Conservation (phyloP, 371 early-diverging fungal species). For the Rhizopus stolonifer region DNA sequence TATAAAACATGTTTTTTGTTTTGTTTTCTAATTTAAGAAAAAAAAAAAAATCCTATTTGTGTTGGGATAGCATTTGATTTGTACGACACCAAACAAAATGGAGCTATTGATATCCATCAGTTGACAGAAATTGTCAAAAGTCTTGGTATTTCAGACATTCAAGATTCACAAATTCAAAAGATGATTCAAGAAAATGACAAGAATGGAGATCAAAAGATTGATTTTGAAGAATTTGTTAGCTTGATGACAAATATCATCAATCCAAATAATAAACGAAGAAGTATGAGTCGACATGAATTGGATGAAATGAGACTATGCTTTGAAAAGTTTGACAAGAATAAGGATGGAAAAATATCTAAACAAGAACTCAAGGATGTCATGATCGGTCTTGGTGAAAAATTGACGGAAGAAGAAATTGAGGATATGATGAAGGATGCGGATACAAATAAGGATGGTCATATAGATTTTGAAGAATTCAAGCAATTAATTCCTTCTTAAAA, state of each 20-base stretch:
- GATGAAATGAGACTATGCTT: slow-evolving; percentile 25
- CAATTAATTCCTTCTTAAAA: slow-evolving; percentile 50
- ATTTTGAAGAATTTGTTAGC: slow-evolving; percentile 72
- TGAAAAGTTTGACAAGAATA: slow-evolving; percentile 67
- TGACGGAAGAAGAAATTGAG: slow-evolving; percentile 72
- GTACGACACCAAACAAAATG: slow-evolving; percentile 27
- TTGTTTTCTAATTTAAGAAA: too few relatives aligned
- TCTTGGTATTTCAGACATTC: slow-evolving; percentile 7
- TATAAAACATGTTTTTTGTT: not conserved
- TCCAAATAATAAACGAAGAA: slow-evolving; percentile 1
- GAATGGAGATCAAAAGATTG: slow-evolving; percentile 50
- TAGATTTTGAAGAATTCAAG: slow-evolving; percentile 61
- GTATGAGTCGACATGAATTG: slow-evolving; percentile 40
- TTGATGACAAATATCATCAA: slow-evolving; percentile 51
- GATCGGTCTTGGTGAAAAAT: slow-evolving; percentile 64
- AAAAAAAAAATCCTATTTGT: too few relatives aligned
- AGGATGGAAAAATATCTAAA: slow-evolving; percentile 67
- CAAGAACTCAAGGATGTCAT: slow-evolving; percentile 73
- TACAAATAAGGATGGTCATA: slow-evolving; percentile 68
- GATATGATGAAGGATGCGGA: slow-evolving; percentile 87
- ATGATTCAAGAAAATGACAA: slow-evolving; percentile 14
- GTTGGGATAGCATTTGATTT: slow-evolving; percentile 18
- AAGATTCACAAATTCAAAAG: slow-evolving; percentile 6
- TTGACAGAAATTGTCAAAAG: slow-evolving; percentile 23
- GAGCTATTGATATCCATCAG: slow-evolving; percentile 15